Conservation (phyloP, 495 filamentous ascomycete species). For the Penicillium parvum region DNA sequence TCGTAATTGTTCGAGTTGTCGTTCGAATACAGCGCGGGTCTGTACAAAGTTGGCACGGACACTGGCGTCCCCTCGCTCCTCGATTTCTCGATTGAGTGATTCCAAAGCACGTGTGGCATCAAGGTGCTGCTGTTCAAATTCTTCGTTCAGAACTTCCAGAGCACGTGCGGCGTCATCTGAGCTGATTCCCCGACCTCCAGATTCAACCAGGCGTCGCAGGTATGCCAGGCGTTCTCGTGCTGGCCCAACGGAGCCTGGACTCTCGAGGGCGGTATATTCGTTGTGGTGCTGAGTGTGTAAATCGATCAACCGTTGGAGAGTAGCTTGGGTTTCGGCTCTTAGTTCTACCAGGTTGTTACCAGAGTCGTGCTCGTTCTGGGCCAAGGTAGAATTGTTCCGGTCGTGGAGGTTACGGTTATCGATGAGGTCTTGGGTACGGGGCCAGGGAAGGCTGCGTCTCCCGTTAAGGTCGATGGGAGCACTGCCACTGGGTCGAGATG, state of each 20-base stretch:
- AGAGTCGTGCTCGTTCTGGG: background rate
- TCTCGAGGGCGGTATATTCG: constrained; percentile 5
- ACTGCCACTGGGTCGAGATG: constrained; percentile 17
- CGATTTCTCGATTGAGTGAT: constrained; percentile 36
- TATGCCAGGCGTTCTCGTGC: constrained; percentile 29
- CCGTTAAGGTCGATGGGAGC: constrained; percentile 8
- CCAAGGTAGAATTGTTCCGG: background rate
- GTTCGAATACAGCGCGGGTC: constrained; percentile 23
- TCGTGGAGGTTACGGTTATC: constrained; percentile 1
- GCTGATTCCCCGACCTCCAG: constrained; percentile 33
- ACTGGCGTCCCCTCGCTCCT: constrained; percentile 20
- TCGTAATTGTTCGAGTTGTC: constrained; percentile 21
- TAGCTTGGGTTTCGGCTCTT: too few relatives aligned
- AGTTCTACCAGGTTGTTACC: too few relatives aligned
- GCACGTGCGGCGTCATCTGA: constrained; percentile 37
- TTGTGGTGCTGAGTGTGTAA: background rate
- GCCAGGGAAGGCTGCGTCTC: constrained; percentile 5
- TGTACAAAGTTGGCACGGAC: constrained; percentile 23
- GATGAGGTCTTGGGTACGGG: constrained; percentile 5
- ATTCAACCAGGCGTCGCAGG: constrained; percentile 38
- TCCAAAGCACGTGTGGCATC: constrained; percentile 37
- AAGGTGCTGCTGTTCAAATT: too few relatives aligned
- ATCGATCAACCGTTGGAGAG: background rate
- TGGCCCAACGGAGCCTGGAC: constrained; percentile 7
- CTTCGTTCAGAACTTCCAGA: too few relatives aligned